Percentiles rank a stretch among this genome's conserved stretches.
Conservation (phyloP, 805 yeast species). For the Kodamaea lidongshanica region DNA sequence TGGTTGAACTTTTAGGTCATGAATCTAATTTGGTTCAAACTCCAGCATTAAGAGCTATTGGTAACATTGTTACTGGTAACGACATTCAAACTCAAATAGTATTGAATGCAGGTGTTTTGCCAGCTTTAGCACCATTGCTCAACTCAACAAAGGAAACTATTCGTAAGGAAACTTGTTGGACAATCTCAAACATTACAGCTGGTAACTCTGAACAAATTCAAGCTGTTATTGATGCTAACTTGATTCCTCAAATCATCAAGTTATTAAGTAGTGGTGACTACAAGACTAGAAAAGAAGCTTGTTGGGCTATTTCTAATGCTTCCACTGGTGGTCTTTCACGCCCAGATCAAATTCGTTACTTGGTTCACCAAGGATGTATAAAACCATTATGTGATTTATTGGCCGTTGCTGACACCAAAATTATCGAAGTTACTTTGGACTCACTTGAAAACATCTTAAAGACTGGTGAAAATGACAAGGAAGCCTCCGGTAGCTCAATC, state of each 20-base stretch:
- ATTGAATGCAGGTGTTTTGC: conserved; percentile 85
- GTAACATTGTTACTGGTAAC: conserved; percentile 96
- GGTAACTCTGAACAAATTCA: conserved; percentile 95
- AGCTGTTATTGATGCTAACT: conserved; percentile 90
- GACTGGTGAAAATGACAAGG: conserved; percentile 91
- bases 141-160: conserved; percentile 84
- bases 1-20: conserved; percentile 85
- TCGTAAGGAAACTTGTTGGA: conserved; percentile 98
- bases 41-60: conserved; percentile 95
- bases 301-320: conserved; percentile 99
- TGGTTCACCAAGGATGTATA: conserved; percentile 93
- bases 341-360: conserved; percentile 90
- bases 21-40: conserved; percentile 85
- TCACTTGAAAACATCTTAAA: conserved; percentile 89
- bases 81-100: conserved; percentile 94
- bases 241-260: conserved; percentile 86
- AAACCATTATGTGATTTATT: conserved; percentile 94
- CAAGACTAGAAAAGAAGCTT: conserved; percentile 96
- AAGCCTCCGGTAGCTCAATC: conserved; percentile 56
- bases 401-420: conserved; percentile 81
- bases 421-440: conserved; percentile 91
- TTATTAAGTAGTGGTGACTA: conserved; percentile 78
- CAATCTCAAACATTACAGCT: conserved; percentile 95
- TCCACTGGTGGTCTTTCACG: conserved; percentile 88
- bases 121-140: conserved; percentile 75